These are phyloP conservation scores for Exophiala oligosperma DNA, from an alignment of 2,329 filamentous ascomycete species.

Conservation along the genomic window DNA sequence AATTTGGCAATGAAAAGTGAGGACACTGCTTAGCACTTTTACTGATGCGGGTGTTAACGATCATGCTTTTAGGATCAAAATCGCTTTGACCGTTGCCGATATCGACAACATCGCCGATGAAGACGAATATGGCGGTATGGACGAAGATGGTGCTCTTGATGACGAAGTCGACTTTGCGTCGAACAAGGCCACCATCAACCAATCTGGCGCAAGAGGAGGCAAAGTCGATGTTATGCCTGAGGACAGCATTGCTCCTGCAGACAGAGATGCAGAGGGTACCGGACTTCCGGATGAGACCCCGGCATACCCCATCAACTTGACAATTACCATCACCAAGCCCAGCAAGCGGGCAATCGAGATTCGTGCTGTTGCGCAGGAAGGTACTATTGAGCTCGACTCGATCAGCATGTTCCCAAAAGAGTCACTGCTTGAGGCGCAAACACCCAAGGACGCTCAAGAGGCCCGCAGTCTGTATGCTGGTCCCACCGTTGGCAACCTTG, in stretches of 20 bases:
- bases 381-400: slow-evolving; percentile 83
- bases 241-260: slow-evolving; percentile 57
- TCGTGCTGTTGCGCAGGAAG: slow-evolving; percentile 82
- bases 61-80: slow-evolving; percentile 60
- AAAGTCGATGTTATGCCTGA: slow-evolving; percentile 58
- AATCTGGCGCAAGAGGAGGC: slow-evolving; percentile 50
- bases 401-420: slow-evolving; percentile 70
- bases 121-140: slow-evolving; percentile 55
- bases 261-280: slow-evolving; percentile 59
- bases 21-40: slow-evolving; percentile 32
- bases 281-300: slow-evolving; percentile 53
- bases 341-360: slow-evolving; percentile 82
- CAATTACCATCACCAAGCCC: slow-evolving; percentile 85
- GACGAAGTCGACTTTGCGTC: slow-evolving; percentile 60
- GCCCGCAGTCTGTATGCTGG: slow-evolving; percentile 65
- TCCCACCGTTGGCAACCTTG: slow-evolving; percentile 88
- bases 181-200: slow-evolving; percentile 57
- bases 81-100: slow-evolving; percentile 83
- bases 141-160: slow-evolving; percentile 52
- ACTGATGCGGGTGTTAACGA: slow-evolving; percentile 25
- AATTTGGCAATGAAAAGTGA: slow-evolving; percentile 85
- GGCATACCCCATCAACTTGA: slow-evolving; percentile 77
- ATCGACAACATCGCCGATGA: slow-evolving; percentile 66
- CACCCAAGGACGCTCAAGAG: slow-evolving; percentile 68
- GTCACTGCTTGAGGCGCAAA: slow-evolving; percentile 72